Percentiles rank a stretch among this genome's conserved stretches.
phyloP scores from a whole-genome alignment of 2,329 filamentous ascomycete genomes.

The Claviceps humidiphila region DNA sequence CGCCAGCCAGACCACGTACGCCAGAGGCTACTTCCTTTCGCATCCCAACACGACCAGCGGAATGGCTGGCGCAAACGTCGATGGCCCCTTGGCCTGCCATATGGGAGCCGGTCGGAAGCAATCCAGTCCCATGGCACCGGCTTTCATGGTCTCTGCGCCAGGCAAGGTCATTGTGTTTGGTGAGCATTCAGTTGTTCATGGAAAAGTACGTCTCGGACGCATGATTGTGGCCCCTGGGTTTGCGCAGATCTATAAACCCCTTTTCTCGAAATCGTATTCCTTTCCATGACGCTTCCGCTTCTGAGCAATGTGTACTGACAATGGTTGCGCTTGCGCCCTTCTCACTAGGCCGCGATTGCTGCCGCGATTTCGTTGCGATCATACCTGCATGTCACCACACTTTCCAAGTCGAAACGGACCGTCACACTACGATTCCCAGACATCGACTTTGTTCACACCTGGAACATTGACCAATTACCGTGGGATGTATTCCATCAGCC shows the following conservation, averaged over 20 bases:
- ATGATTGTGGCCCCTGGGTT: neutral
- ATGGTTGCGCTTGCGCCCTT: neutral
- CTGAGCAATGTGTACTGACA: neutral
- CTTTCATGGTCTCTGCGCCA: slow-evolving; percentile 96
- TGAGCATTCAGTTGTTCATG: slow-evolving; percentile 95
- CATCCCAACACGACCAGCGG: slow-evolving; percentile 11
- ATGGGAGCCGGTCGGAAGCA: slow-evolving; percentile 38
- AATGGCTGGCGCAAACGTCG: slow-evolving; percentile 17
- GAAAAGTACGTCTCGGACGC: slow-evolving; percentile 49
- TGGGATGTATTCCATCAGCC: slow-evolving; percentile 72
- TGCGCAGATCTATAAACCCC: neutral
- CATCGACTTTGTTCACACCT: slow-evolving; percentile 77
- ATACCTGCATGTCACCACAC: slow-evolving; percentile 87
- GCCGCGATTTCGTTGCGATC: slow-evolving; percentile 90
- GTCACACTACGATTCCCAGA: slow-evolving; percentile 84
- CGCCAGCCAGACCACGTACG: neutral
- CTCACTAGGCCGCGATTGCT: slow-evolving; percentile 69
- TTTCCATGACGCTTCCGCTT: too few relatives aligned
- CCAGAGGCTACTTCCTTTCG: neutral
- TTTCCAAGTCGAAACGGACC: slow-evolving; percentile 82
- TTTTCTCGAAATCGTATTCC: too few relatives aligned
- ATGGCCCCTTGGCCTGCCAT: slow-evolving; percentile 20
- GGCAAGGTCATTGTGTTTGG: slow-evolving; percentile 98
- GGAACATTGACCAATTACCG: slow-evolving; percentile 85
- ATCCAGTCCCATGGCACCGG: slow-evolving; percentile 59